phyloP scores from a whole-genome alignment of 768 basidiomycete genomes.

The Russula olivacea region DNA sequence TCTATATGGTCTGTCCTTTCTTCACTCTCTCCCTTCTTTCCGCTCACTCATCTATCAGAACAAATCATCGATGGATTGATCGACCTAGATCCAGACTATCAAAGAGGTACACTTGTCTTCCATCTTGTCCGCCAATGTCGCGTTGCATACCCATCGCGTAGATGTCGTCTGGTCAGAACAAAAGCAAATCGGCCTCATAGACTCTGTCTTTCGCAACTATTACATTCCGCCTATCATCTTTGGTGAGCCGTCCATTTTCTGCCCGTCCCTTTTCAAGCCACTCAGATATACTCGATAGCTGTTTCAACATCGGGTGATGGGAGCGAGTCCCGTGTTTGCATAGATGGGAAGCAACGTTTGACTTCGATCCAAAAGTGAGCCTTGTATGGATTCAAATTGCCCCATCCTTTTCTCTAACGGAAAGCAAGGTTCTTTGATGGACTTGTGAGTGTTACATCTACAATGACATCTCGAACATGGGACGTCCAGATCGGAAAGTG shows the following conservation, averaged over 20 bases:
- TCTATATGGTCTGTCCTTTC: slow-evolving; percentile 29
- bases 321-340: slow-evolving; percentile 57
- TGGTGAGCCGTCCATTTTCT: slow-evolving; percentile 34
- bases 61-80: slow-evolving; percentile 61
- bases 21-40: neutral
- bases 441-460: slow-evolving; percentile 40
- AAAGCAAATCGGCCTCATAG: slow-evolving; percentile 71
- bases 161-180: slow-evolving; percentile 76
- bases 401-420: neutral
- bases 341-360: slow-evolving; percentile 77
- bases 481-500: neutral
- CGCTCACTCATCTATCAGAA: slow-evolving; percentile 36
- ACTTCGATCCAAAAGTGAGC: slow-evolving; percentile 65
- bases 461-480: slow-evolving; percentile 3
- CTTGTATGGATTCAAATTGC: neutral
- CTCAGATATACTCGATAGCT: slow-evolving; percentile 33
- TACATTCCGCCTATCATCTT: slow-evolving; percentile 80
- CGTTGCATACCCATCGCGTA: slow-evolving; percentile 26
- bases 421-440: slow-evolving; percentile 53
- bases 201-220: slow-evolving; percentile 72
- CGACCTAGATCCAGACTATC: slow-evolving; percentile 70
- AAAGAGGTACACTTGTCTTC: slow-evolving; percentile 48
- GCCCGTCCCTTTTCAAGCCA: neutral
- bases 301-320: slow-evolving; percentile 54
- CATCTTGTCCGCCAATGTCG: neutral